Base-by-base conservation (phyloP, 768 basidiomycete species). In the Podaxis sp. region DNA sequence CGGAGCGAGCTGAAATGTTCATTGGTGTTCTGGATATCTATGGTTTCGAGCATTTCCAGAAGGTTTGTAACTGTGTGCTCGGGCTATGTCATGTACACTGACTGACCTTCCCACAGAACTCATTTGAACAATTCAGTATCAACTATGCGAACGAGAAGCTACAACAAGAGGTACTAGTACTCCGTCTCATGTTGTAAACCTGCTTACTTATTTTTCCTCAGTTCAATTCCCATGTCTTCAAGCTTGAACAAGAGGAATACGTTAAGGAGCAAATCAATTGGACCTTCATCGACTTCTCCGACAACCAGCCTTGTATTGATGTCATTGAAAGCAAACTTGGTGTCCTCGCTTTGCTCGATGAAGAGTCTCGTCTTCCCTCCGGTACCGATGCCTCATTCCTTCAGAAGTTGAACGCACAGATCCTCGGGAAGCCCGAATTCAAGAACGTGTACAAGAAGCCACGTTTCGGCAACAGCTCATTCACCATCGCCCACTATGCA, bases 181-280 rank as follows among this genome's bases (percentile, higher is more conserved):
- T 62, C n/a, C 2, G 27, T 37, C 18, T 38, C 27, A n/a, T 23
- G 40, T 50, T 5, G 13, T 37, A 56, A 7, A 50, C 46, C 21
- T 25, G n/a, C 18, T 57, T 53, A 46, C 52, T 67, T 56, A 66
- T 66, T 11, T 57, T 57, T 36, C 36, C 40, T 9, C 59, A 97
- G 92, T 99, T 99, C 79, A 98, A 98, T 68, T 97, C 96, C 1
- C 97, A 99, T 71, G 97, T 99, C 52, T 95, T 94, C 85, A 95
- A 98, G 80, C 86, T 99, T 44, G 97, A 99, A 71, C 97, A 99
- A 78, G 97, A 98, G 72, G 97, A 99, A 76, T 99, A 99, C 70
- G 87, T 98, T 55, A 93, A 96, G 65, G 97, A 99, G 71, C 82
- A 97, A 74, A 99, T 99, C 71, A 94, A 97, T 72, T 99, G 97